A percentile compares a stretch with the other conserved stretches of the same genome.
These are phyloP conservation scores for Pleurotus cornucopiae DNA, from an alignment of 768 basidiomycete species.

Conservation along the genomic window DNA sequence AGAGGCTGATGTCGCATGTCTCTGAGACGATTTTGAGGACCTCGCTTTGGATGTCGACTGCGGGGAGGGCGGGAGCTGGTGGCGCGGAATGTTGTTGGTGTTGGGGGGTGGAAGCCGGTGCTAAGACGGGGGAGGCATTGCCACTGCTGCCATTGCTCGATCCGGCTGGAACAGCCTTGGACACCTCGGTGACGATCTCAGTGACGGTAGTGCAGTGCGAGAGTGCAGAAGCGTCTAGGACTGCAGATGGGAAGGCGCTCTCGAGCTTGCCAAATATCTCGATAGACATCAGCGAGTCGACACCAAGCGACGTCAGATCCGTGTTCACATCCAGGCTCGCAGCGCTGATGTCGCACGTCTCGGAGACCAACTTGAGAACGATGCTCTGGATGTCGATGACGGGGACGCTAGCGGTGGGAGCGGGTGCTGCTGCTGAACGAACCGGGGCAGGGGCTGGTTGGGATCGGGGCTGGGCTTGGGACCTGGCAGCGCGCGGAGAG, in stretches of 20 bases:
- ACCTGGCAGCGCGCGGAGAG: not conserved
- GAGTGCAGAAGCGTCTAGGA: slow-evolving; percentile 26
- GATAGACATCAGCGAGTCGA: slow-evolving; percentile 66
- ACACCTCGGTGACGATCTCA: slow-evolving; percentile 29
- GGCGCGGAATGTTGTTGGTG: no score
- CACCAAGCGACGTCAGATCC: slow-evolving; percentile 51
- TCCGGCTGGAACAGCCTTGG: not conserved
- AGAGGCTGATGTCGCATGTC: slow-evolving; percentile 33
- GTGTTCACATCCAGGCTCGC: slow-evolving; percentile 28
- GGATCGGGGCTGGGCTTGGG: not conserved
- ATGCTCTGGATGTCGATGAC: slow-evolving; percentile 15
- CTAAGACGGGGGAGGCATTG: not conserved
- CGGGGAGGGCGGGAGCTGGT: not conserved
- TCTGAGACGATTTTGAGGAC: slow-evolving; percentile 35
- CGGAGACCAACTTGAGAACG: slow-evolving; percentile 34
- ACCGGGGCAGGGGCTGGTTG: not conserved
- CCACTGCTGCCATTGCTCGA: not conserved
- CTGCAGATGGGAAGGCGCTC: slow-evolving; percentile 25
- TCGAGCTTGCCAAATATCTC: slow-evolving; percentile 44
- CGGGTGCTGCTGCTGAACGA: not conserved
- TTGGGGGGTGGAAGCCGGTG: not conserved
- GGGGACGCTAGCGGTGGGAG: not conserved
- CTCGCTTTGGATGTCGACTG: slow-evolving; percentile 19
- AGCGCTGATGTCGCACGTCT: slow-evolving; percentile 35
- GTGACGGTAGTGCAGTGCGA: slow-evolving; percentile 29